Conservation (phyloP, 1,284 basidiomycete genomes). For the Pulveroboletus sp. region DNA sequence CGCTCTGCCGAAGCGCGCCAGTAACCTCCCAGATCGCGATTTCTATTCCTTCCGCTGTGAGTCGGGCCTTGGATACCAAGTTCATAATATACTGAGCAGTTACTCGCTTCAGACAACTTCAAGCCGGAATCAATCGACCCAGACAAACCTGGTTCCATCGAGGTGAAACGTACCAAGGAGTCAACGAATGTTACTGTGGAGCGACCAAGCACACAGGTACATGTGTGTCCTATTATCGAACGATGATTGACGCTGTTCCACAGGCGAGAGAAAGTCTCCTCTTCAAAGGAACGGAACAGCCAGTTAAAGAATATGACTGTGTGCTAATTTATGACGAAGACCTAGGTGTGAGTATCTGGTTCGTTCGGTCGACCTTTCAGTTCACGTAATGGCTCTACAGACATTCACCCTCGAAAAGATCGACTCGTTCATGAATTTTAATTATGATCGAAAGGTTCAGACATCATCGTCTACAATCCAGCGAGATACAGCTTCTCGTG, state of each 20-base stretch:
- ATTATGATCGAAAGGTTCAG: conserved; percentile 49
- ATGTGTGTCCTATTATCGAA: background rate
- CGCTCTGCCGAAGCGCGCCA: conserved; percentile 44
- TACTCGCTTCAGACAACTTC: conserved; percentile 58
- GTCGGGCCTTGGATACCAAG: conserved; percentile 29
- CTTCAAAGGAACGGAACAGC: conserved; percentile 57
- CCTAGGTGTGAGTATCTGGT: conserved; percentile 50
- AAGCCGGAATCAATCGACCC: conserved; percentile 69
- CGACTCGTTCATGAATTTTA: conserved; percentile 60
- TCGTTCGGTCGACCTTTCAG: background rate
- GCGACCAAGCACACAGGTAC: conserved; percentile 61
- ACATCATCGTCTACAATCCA: conserved; percentile 30
- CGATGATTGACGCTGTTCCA: conserved; percentile 4
- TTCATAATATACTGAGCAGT: conserved; percentile 5
- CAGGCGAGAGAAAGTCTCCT: conserved; percentile 57
- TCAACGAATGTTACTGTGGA: conserved; percentile 56
- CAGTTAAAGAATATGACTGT: conserved; percentile 69
- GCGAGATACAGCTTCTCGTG: conserved; percentile 49
- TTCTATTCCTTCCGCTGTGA: conserved; percentile 73
- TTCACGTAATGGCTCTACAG: conserved; percentile 39
- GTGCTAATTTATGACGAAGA: conserved; percentile 77
- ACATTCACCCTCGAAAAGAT: conserved; percentile 73
- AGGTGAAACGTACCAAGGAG: conserved; percentile 54
- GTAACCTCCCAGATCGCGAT: conserved; percentile 55
- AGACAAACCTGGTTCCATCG: conserved; percentile 61